These are phyloP conservation scores for Angomonas deanei DNA, from an alignment of 208 protist species.

Conservation along the genomic window DNA sequence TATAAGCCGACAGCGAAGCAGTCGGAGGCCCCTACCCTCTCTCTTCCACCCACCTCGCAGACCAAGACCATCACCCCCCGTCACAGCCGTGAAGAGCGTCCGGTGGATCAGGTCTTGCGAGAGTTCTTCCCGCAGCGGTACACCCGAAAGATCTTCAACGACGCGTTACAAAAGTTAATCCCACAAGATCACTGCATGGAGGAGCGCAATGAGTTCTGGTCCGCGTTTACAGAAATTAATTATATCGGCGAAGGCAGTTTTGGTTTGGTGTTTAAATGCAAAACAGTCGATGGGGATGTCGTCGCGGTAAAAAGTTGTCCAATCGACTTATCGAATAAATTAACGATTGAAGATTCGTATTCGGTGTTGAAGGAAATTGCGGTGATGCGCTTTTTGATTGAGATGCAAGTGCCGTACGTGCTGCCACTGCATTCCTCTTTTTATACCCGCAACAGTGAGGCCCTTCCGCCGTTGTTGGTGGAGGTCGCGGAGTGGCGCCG, in stretches of 20 bases:
- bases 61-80: no score
- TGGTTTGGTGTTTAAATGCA: conserved; percentile 74
- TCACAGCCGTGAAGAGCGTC: no score
- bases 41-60: not conserved
- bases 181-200: conserved; percentile 51
- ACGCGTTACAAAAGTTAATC: conserved; percentile 36
- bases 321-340: conserved; percentile 43
- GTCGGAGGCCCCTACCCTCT: not conserved
- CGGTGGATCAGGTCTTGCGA: conserved; percentile 27
- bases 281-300: conserved; percentile 66
- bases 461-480: conserved; percentile 52
- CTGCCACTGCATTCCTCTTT: conserved; percentile 81
- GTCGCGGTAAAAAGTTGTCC: conserved; percentile 85
- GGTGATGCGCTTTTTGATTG: conserved; percentile 75
- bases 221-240: conserved; percentile 51
- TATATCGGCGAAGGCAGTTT: conserved; percentile 87
- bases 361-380: conserved; percentile 76
- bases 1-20: conserved; percentile 4
- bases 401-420: conserved; percentile 78
- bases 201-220: conserved; percentile 60
- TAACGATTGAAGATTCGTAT: conserved; percentile 69
- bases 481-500: conserved; percentile 34
- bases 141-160: conserved; percentile 52
- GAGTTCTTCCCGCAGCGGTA: conserved; percentile 42
- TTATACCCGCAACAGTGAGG: conserved; percentile 42